Conservation (phyloP, 2,329 filamentous ascomycete genomes). For the Colletotrichum destructivum region DNA sequence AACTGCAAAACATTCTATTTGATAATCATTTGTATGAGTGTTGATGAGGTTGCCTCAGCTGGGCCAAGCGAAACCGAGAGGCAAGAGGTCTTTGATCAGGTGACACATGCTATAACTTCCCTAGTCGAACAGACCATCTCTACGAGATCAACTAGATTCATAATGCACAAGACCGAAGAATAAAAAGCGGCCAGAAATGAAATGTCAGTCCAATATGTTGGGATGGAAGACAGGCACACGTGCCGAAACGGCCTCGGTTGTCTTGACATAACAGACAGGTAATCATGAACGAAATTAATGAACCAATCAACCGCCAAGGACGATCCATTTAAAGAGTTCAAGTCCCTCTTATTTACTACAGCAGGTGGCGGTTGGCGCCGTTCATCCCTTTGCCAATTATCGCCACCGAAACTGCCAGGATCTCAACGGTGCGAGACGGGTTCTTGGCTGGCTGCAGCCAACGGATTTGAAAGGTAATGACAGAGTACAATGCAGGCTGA, state of each 20-base stretch:
- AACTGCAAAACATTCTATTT: not conserved
- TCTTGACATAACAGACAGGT: not conserved
- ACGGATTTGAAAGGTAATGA: not conserved
- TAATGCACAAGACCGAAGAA: not conserved
- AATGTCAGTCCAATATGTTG: not conserved
- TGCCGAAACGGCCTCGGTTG: not conserved
- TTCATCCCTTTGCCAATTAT: not conserved
- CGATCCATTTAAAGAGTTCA: too few species aligned
- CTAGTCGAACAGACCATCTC: not conserved
- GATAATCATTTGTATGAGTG: not conserved
- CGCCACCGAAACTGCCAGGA: conserved; percentile 4
- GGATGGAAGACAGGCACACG: not conserved
- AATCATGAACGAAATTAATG: not conserved
- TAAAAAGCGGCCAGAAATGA: not conserved
- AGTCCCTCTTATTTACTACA: too few species aligned
- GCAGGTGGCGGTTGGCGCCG: too few species aligned
- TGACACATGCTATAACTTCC: not conserved
- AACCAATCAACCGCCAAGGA: not conserved
- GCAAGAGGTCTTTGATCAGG: too few species aligned
- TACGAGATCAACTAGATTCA: not conserved
- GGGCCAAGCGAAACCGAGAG: too few species aligned
- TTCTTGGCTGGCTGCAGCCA: not conserved
- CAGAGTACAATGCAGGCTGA: not conserved
- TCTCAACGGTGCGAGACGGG: not conserved
- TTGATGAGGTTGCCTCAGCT: too few species aligned